phyloP scores from a whole-genome alignment of 345 rosid genomes.

The Gossypium longicalyx region DNA sequence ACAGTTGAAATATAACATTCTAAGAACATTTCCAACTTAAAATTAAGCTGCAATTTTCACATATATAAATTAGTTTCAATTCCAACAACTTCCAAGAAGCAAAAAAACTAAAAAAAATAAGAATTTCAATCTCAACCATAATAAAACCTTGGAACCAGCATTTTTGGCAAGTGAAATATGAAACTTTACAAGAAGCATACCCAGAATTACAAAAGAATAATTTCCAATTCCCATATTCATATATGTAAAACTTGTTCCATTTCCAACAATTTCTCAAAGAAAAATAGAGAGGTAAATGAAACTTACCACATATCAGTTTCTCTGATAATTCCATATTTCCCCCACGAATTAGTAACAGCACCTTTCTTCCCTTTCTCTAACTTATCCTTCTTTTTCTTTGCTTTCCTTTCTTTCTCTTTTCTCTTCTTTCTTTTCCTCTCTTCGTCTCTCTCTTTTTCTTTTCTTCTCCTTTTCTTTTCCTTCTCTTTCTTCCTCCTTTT shows the following conservation, averaged over 20 bases:
- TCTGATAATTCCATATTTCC: conserved; percentile 83
- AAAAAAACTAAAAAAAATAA: too few species aligned
- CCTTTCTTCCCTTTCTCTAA: conserved; percentile 61
- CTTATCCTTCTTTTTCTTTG: conserved; percentile 42
- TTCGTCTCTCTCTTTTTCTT: conserved; percentile 9
- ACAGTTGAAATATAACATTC: too few species aligned
- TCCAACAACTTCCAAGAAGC: too few species aligned
- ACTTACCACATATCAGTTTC: conserved; percentile 95
- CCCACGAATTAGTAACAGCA: conserved; percentile 92
- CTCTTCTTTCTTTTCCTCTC: conserved; percentile 20
- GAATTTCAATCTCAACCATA: background rate
- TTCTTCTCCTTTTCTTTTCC: conserved; percentile 21
- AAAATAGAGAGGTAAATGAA: background rate
- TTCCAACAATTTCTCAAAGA: background rate
- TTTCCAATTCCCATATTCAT: background rate
- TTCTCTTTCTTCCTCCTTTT: conserved; percentile 16
- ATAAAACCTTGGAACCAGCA: background rate
- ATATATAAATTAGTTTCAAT: too few species aligned
- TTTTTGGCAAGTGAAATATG: background rate
- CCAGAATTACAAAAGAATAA: background rate
- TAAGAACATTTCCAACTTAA: too few species aligned
- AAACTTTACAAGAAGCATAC: background rate
- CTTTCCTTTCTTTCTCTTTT: conserved; percentile 30
- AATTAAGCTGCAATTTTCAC: too few species aligned
- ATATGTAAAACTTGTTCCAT: background rate